Base-by-base conservation (phyloP, 2,329 filamentous ascomycete genomes). In the Grosmannia huntii region DNA sequence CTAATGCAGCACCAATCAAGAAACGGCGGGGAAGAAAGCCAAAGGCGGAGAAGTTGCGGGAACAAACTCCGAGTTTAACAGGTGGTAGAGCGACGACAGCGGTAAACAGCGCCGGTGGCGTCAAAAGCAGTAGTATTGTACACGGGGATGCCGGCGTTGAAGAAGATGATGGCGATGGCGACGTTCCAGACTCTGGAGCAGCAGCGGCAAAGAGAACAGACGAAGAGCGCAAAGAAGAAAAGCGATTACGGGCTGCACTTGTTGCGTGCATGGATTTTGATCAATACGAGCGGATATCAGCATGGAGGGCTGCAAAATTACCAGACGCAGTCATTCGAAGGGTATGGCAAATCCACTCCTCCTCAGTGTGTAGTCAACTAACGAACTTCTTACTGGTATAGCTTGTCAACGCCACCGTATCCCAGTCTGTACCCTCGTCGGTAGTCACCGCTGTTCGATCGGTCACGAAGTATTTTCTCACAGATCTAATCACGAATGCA, bases 371-470 rank as follows among this genome's bases (percentile, higher is more conserved):
- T 4, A 49, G 28, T 5, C 28, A 19, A 23, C 28, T 53, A 31
- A 12, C 49, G 46, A n/a, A 51, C 33, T 9, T 27, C 33, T 12
- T 28, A 25, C 23, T 57, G 59, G 61, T 31, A 5, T 60, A 85
- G 79, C 81, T 91, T 61, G 85, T 90, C 67, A 92, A 91, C 66
- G 86, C 87, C 60, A 89, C 87, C 1, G 84, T 90, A 10, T 89
- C 86, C 0, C 88, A 91, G 68, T 90, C 86, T 1, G 87, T 89
- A 0, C 86, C 86, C 0, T 77, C 81, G 23, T 86, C 82, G 64
- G 85, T 90, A 55, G 84, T 88, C 61, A 83, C 86, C 25, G 85
- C 86, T n/a, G 85, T 91, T 66, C 85, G 84, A 54, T 83, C 85
- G 0, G 86, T 89, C 23, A 83, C 85, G 53, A 92, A 92, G 70